Evolutionary conservation across 805 yeast genomes (phyloP).

Genomic region (Wickerhamiella spandovensis): DNA sequence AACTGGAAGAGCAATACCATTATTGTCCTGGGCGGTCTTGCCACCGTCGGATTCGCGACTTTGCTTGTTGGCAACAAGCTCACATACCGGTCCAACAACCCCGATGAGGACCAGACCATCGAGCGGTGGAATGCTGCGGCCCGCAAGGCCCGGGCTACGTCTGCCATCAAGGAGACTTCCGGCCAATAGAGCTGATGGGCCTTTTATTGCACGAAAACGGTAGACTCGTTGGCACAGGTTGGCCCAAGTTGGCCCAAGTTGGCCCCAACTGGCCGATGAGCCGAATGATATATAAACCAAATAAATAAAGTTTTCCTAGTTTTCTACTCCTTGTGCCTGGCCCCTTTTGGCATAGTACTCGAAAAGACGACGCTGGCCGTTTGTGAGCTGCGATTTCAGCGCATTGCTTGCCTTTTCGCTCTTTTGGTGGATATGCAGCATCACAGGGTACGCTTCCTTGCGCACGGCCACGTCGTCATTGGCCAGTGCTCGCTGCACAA

Average conservation of each 20-base stretch:
- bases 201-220: too few species aligned
- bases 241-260: too few species aligned
- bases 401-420: slow-evolving; percentile 6
- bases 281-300: background rate
- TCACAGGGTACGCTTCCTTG: slow-evolving; percentile 20
- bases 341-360: slow-evolving; percentile 13
- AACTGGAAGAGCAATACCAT: slow-evolving; percentile 35
- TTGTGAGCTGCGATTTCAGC: slow-evolving; percentile 12
- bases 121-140: slow-evolving; percentile 38
- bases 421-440: slow-evolving; percentile 11
- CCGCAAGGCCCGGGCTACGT: slow-evolving; percentile 22
- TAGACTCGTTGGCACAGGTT: too few species aligned
- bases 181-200: too few species aligned
- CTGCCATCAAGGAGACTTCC: slow-evolving; percentile 15
- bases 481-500: background rate
- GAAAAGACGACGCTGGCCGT: slow-evolving; percentile 21
- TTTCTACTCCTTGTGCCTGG: background rate
- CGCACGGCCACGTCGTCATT: slow-evolving; percentile 19
- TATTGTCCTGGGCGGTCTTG: slow-evolving; percentile 30
- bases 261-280: too few species aligned
- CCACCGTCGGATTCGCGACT: slow-evolving; percentile 24
- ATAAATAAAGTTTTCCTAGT: background rate
- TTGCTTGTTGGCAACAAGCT: slow-evolving; percentile 29
- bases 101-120: slow-evolving; percentile 29
- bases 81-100: slow-evolving; percentile 26